Base-by-base conservation (phyloP, 306 rosid species). In the Citrullus mucosospermus region DNA sequence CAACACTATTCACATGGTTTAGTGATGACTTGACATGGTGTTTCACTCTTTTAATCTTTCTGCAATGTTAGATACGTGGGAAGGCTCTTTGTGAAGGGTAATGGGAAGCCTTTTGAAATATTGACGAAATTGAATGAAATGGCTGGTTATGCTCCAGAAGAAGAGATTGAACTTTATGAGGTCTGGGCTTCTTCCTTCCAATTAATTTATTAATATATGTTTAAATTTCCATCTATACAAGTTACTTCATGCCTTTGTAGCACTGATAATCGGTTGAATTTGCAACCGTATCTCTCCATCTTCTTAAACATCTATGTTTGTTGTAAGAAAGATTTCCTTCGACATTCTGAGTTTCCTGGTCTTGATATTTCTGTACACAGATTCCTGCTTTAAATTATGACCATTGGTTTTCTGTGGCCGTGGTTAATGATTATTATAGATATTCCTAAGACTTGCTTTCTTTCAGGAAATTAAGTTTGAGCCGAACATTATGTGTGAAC, bases 401-500 rank as follows among this genome's bases (percentile, higher is more conserved):
- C 50, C 46, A 32, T 22, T 39, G 30, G 32, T 9, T 65, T 61
- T 67, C 13, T 67, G 63, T 74, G 78, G 30, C 63, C 36, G 2
- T 74, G 32, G 22, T 8, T 30, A 34, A 51, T 54, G 62, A 18
- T 74, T 32, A 10, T 44, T 12, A 12, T 57, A n/a, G 36, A 76
- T 77, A 34, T 57, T 36, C 66, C 65, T 67, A 36, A 68, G 53
- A 76, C 38, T 11, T 76, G 39, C 65, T 5, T 62, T 70, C 32
- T 61, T 85, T 68, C 86, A 95, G 98, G 99, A 96, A 88, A 96
- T 96, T 61, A 96, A 96, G 88, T 92, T 91, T 80, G 98, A 96
- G 81, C 99, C 99, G 48, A 84, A 84, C 87, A 94, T 96, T 75
- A 92, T 96, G 99, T 96, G 99, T 67, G 99, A 96, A 82, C 93